Evolutionary conservation across 768 basidiomycete genomes (phyloP), one percentile per base, ranked within the genome.

Genomic region (Termitomyces sp.): DNA sequence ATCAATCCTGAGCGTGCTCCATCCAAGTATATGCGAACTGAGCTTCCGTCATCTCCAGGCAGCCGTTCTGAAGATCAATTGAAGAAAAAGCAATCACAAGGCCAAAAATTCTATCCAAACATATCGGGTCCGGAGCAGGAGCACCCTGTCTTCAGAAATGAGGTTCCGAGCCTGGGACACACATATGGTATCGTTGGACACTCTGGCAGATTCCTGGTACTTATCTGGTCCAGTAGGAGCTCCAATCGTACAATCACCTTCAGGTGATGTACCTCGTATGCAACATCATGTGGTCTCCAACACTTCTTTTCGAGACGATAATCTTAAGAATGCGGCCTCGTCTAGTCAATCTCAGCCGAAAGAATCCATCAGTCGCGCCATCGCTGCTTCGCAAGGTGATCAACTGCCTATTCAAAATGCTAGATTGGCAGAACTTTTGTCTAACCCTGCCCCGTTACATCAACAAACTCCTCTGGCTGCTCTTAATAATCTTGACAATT

Each of bases 391-490:
- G 18, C 9, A 32, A 56, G 51, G 32, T 24, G 28, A 56, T 40
- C 65, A 64, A 22, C 59, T 64, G 46, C 63, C 69, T 57, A 74
- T 70, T 46, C 66, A 69, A 6, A 68, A 71, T 57, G 70, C 70
- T n/a, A 62, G 60, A 56, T 55, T 74, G 40, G 72, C 71, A 32
- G 74, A 75, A 54, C 57, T 75, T 9, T 62, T 75, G 43, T 74
- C 71, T 26, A 67, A 68, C 24, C 61, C 68, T 13, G 5, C 26
- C 5, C 33, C 56, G 10, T 6, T 32, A 3, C 8, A 55, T 28
- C 20, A 41, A 24, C 22, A 13, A n/a, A 20, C 18, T 4, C 20
- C 44, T 13, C 9, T 33, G 7, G n/a, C 5, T 20, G 44, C 18
- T 6, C 2, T 18, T 13, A 26, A 33, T 18, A 16, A 46, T 11